Base-by-base conservation (phyloP, 768 basidiomycete species). In the Boletus barrowsii region DNA sequence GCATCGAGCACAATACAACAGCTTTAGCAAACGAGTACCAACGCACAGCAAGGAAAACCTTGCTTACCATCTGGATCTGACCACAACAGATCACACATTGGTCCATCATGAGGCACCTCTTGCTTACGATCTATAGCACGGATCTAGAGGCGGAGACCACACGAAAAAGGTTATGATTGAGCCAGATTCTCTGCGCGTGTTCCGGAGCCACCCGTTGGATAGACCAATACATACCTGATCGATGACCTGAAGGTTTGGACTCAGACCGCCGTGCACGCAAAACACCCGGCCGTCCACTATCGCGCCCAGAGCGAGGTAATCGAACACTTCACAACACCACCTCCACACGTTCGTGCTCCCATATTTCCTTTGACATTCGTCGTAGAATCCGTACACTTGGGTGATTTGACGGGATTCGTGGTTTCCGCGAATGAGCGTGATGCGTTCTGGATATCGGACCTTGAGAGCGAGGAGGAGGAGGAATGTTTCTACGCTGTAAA, bases 11-110 rank as follows among this genome's bases (percentile, higher is more conserved):
- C 75, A 60, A 73, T 37, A 48, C 75, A 60, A 73, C 39, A 39
- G 47, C 24, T 45, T 62, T 60, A 54, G 65, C 61, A 48, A 47
- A 22, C 29, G 49, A 42, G 52, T 45, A 42, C 39, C 55, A 51
- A 54, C n/a, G 40, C 53, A 45, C 33, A 20, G 47, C 17, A 29
- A 30, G 55, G 49, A 61, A 14, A 35, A 18, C 10, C 3, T 56
- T 24, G 5, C 67, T 60, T 52, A 94, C 94, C 95, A 70, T 98
- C 96, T 42, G 96, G 96, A 76, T 98, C 96, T 55, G 95, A 97
- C 96, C 96, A 98, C n/a, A 98, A 77, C 3, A 98, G 77, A 73
- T 98, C 96, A 66, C 96, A 98, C 96, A 98, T 98, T 9, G 94
- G 87, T 13, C 96, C 96, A 67, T 98, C 96, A 70, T 98, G 96